These are phyloP conservation scores for Fusarium sp. DNA, from an alignment of 2,329 filamentous ascomycete genomes.

Conservation along the genomic window DNA sequence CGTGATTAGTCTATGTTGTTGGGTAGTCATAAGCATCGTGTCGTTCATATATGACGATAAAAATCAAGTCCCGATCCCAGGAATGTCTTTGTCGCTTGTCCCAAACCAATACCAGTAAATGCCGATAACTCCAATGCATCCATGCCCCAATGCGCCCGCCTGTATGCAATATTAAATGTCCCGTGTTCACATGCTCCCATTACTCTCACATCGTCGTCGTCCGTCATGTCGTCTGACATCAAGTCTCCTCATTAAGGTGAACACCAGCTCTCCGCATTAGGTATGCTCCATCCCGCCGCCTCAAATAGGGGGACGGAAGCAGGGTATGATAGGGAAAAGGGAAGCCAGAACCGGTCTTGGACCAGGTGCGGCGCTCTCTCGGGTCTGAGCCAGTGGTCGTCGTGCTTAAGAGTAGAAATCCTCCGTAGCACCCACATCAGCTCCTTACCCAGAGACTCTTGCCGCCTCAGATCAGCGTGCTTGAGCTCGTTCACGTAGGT, in stretches of 20 bases:
- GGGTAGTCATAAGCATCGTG: slow-evolving; percentile 1
- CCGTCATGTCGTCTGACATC: not conserved
- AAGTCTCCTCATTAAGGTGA: not conserved
- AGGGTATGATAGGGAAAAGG: slow-evolving; percentile 47
- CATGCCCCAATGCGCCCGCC: not conserved
- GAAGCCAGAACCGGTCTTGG: slow-evolving; percentile 46
- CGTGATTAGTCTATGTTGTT: slow-evolving; percentile 1
- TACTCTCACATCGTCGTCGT: not conserved
- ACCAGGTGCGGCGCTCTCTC: slow-evolving; percentile 38
- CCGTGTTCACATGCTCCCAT: not conserved
- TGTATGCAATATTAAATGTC: not conserved
- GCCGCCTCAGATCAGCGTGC: slow-evolving; percentile 15
- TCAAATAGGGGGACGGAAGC: slow-evolving; percentile 45
- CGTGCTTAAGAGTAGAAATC: slow-evolving; percentile 38
- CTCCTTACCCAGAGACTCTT: slow-evolving; percentile 43
- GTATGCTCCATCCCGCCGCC: slow-evolving; percentile 45
- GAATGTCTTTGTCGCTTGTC: not conserved
- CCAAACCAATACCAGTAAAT: not conserved
- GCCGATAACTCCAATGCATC: not conserved
- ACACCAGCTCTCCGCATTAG: slow-evolving; percentile 20
- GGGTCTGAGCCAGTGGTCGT: slow-evolving; percentile 35
- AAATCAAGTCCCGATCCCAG: not conserved
- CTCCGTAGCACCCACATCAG: slow-evolving; percentile 51
- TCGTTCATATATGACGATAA: not conserved
- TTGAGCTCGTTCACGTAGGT: slow-evolving; percentile 47